Base-by-base conservation (phyloP, 73 alveolate genomes). In the Paramecium pentaurelia region DNA sequence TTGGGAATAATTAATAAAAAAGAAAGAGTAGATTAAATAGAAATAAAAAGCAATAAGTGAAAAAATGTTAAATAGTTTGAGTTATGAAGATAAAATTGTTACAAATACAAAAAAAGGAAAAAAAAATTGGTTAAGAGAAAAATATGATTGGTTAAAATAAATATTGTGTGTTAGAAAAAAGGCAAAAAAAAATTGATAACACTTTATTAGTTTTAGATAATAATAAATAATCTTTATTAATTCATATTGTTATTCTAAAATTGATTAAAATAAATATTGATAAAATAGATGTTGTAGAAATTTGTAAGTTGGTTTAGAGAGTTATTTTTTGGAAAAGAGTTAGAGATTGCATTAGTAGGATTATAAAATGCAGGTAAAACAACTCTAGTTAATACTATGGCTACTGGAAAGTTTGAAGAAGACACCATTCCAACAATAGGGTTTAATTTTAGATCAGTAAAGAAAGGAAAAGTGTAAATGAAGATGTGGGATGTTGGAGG, bases 401-500 rank as follows among this genome's bases (percentile, higher is more conserved):
- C 97, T 11, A 96, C 99, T 8, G 97, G 97, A 37, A 95, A 96
- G 91, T 96, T 88, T 71, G 99, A 96, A 60, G 99, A 96, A 75
- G 98, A 96, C 83, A 93, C 97, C 1, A 95, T 96, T n/a, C 98
- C 98, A 58, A 96, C 99, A 47, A 95, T 96, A n/a, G 98, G 99
- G 22, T 96, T 96, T 71, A 96, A 95, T 92, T 54, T 92, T 59
- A 80, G 95, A 58, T 92, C 95, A 51, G 87, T 95, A 12, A 96
- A 93, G 83, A 96, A 95, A 71, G 97, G 97, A 27, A 93, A 91
- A 58, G 94, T 95, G 27, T 73, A 86, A 34, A 60, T 96, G 87
- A 95, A 96, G 71, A 71, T 96, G 70, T 96, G 99, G 98, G 99
- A 96, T 89, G 90, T 96, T 60, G 99, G 99, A 32, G 99, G 99